Base-by-base conservation (phyloP, 768 basidiomycete species). In the Russula lepida region DNA sequence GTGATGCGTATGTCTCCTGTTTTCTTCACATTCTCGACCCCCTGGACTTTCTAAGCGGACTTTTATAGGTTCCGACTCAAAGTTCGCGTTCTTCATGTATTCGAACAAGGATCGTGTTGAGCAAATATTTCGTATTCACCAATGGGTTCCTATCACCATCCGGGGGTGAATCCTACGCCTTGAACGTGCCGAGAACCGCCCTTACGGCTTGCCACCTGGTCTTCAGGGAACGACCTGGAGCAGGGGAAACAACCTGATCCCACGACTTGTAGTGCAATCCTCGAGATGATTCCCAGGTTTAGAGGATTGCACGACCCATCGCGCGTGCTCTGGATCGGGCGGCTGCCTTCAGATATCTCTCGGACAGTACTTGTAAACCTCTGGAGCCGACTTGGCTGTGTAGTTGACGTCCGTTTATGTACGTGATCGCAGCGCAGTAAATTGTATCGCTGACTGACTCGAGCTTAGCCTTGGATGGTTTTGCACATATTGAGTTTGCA, bases 401-500 rank as follows among this genome's bases (percentile, higher is more conserved):
- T 64, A 8, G 63, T 62, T n/a, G 59, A 56, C 35, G 44, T 64
- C 28, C 63, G 59, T 25, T 2, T 23, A 37, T 30, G 63, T 64
- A 37, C 54, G 63, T n/a, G 17, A 17, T 37, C 32, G 32, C 32
- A 11, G 37, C 47, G 6, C 23, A 19, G 19, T n/a, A n/a, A 17
- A 8, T 21, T 44, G 15, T n/a, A n/a, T n/a, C 13, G 11, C 17
- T 43, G 0, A 17, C 28, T 52, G 8, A 48, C 41, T 17, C 3
- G 15, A 9, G 21, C n/a, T 13, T 15, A 61, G 54, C 49, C 0
- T 28, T 4, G 43, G 35, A 32, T 27, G 63, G 63, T 23, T 64
- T 54, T 33, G 60, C 59, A 8, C 54, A 64, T 33, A 30, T 61
- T 21, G 63, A 62, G 51, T 62, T 62, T 56, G 41, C 60, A 25